Evolutionary conservation across 768 basidiomycete species (phyloP).

Genomic region (Xerocomus spinulosus): DNA sequence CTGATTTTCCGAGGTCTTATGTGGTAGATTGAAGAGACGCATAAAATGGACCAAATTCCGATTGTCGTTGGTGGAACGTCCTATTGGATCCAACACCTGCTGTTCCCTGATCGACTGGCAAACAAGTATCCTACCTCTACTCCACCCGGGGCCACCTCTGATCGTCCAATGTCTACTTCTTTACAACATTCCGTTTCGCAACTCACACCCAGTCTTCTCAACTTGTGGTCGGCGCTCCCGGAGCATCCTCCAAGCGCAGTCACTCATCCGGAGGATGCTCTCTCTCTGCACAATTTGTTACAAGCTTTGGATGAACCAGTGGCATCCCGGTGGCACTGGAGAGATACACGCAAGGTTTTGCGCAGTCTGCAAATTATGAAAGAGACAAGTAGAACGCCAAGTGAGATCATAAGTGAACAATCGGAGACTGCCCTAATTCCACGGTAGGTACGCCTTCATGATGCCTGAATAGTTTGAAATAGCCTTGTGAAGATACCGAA

Average conservation of each 20-base stretch:
- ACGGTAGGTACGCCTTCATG: constrained; percentile 39
- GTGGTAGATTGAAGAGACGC: constrained; percentile 69
- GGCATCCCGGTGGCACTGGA: constrained; percentile 92
- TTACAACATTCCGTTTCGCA: constrained; percentile 40
- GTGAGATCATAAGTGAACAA: constrained; percentile 66
- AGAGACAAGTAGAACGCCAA: constrained; percentile 59
- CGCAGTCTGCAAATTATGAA: constrained; percentile 75
- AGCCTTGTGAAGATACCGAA: constrained; percentile 57
- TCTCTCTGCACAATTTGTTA: constrained; percentile 65
- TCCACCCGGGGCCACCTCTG: constrained; percentile 2
- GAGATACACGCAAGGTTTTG: constrained; percentile 85
- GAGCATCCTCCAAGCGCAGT: constrained; percentile 53
- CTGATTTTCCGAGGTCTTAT: background rate
- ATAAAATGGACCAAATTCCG: constrained; percentile 60
- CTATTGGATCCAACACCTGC: constrained; percentile 95
- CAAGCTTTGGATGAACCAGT: constrained; percentile 63
- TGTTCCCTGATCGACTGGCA: constrained; percentile 77
- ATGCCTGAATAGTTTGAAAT: background rate
- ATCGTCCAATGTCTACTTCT: constrained; percentile 29
- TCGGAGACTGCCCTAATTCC: constrained; percentile 41
- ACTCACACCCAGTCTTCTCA: constrained; percentile 44
- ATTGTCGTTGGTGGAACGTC: constrained; percentile 94
- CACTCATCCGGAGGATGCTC: constrained; percentile 50
- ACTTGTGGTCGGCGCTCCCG: constrained; percentile 56
- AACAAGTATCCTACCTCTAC: constrained; percentile 18